Percentiles rank a stretch among this genome's conserved stretches.
Conservation (phyloP, 192 early-diverging fungal species). For the Gryganskiella cystojenkinii region DNA sequence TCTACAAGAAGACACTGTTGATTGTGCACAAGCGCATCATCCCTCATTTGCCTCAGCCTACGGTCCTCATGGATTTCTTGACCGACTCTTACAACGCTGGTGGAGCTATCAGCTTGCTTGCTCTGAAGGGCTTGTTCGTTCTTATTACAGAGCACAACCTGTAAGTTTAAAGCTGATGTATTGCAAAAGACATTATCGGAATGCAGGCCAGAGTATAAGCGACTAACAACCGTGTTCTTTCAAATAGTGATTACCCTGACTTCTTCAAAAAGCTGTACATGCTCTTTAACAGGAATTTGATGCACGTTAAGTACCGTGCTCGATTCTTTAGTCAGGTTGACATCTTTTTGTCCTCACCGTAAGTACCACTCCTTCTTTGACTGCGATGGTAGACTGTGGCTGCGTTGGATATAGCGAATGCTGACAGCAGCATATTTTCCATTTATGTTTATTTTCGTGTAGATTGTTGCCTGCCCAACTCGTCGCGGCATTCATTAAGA, state of each 20-base stretch:
- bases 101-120: slow-evolving; percentile 89
- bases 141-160: slow-evolving; percentile 95
- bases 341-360: slow-evolving; percentile 89
- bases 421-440: neutral
- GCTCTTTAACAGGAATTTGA: slow-evolving; percentile 87
- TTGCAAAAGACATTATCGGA: neutral
- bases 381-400: too few relatives aligned
- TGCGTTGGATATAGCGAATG: neutral
- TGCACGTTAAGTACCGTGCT: slow-evolving; percentile 95
- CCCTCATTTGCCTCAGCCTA: slow-evolving; percentile 84
- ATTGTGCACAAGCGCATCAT: slow-evolving; percentile 91
- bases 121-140: slow-evolving; percentile 95
- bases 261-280: slow-evolving; percentile 96
- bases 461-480: slow-evolving; percentile 90
- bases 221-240: neutral
- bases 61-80: slow-evolving; percentile 92
- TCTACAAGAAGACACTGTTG: slow-evolving; percentile 85
- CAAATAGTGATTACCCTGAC: slow-evolving; percentile 91
- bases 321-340: slow-evolving; percentile 94
- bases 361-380: slow-evolving; percentile 32
- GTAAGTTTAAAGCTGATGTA: slow-evolving; percentile 57
- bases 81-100: slow-evolving; percentile 89
- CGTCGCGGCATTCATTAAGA: slow-evolving; percentile 94
- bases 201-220: neutral
- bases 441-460: slow-evolving; percentile 12